Percentiles rank a stretch among this genome's conserved stretches.
Conservation (phyloP, 306 rosid species). For the Crataegus laevigata region DNA sequence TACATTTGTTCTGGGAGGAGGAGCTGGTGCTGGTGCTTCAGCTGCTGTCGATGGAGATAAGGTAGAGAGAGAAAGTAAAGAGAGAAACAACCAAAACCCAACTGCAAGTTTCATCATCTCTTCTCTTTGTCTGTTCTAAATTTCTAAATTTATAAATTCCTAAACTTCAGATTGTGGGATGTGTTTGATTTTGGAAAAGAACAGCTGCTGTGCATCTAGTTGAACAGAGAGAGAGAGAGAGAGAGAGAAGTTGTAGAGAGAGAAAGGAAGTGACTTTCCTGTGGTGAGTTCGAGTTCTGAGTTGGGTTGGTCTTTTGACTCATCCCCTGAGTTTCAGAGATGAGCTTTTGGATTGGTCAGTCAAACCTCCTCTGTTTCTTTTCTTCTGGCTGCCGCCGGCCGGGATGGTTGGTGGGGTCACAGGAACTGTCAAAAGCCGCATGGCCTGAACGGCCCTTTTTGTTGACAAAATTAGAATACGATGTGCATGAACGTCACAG, state of each 20-base stretch:
- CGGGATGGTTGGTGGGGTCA: background rate
- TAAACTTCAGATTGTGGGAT: background rate
- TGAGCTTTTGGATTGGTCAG: background rate
- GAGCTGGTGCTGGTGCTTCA: slow-evolving; percentile 24
- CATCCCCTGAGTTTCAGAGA: background rate
- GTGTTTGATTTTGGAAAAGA: background rate
- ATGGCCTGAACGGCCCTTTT: background rate
- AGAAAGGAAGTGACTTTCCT: background rate
- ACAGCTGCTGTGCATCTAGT: background rate
- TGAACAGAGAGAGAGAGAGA: background rate
- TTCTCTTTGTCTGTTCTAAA: background rate
- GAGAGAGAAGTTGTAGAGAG: background rate
- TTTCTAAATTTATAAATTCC: background rate
- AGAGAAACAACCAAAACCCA: background rate
- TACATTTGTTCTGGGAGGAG: background rate
- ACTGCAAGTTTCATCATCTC: background rate
- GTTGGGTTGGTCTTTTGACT: background rate
- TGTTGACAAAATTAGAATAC: no score
- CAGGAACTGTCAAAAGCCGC: background rate
- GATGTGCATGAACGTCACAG: no score
- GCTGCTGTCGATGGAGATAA: background rate
- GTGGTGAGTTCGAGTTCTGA: background rate
- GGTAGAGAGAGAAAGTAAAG: background rate
- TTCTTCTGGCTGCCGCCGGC: slow-evolving; percentile 2
- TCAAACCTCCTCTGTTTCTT: background rate